phyloP scores from a whole-genome alignment of 2,329 filamentous ascomycete genomes.

The Penicillium janthinellum region DNA sequence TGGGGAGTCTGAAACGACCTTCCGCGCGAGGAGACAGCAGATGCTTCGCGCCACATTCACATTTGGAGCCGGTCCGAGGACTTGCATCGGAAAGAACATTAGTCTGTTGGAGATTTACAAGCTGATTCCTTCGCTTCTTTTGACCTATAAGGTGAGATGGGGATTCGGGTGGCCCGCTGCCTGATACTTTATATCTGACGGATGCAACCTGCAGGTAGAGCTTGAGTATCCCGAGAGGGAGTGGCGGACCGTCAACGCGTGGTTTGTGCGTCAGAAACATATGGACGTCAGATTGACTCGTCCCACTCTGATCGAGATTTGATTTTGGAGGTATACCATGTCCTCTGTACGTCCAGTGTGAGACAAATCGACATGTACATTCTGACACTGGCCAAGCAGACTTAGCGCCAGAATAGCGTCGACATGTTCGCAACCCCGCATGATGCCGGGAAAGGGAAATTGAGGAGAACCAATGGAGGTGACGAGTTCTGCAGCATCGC shows the following conservation, averaged over 20 bases:
- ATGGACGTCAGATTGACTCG: conserved; percentile 33
- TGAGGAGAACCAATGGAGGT: neutral
- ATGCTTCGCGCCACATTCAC: conserved; percentile 29
- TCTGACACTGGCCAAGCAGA: neutral
- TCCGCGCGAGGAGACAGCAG: conserved; percentile 16
- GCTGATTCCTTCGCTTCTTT: conserved; percentile 56
- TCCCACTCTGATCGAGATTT: neutral
- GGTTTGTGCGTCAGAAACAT: conserved; percentile 51
- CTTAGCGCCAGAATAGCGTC: neutral
- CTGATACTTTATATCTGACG: neutral
- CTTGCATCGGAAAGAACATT: conserved; percentile 59
- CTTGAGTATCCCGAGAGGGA: conserved; percentile 19
- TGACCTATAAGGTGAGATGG: conserved; percentile 20
- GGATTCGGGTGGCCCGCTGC: neutral
- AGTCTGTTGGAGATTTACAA: conserved; percentile 62
- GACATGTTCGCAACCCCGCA: neutral
- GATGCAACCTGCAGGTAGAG: conserved; percentile 15
- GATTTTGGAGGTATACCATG: neutral
- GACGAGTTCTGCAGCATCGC: too few relatives aligned
- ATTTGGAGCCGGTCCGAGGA: conserved; percentile 58
- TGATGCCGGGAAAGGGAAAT: neutral
- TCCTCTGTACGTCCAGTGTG: neutral
- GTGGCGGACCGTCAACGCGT: conserved; percentile 47
- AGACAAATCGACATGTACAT: neutral
- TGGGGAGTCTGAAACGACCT: conserved; percentile 18